Evolutionary conservation across 75 land plant genomes (phyloP).

Genomic region (Sequoia sempervirens): DNA sequence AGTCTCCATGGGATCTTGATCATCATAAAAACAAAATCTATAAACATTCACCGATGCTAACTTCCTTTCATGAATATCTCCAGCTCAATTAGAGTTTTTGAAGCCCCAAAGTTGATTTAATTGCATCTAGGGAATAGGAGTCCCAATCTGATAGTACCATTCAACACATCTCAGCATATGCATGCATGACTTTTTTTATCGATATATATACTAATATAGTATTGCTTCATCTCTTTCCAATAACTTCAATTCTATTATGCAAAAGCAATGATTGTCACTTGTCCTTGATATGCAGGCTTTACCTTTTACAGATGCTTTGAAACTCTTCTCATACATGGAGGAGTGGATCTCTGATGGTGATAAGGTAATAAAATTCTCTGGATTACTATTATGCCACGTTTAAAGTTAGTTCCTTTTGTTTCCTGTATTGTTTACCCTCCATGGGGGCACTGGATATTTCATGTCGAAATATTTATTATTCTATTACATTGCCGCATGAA

Average conservation of each 20-base stretch:
- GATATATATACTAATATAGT: not conserved
- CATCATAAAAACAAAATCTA: too few relatives aligned
- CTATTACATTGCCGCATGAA: not conserved
- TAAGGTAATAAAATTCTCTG: constrained; percentile 47
- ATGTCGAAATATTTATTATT: not conserved
- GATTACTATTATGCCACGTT: not conserved
- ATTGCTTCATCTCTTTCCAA: not conserved
- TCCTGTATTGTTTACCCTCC: not conserved
- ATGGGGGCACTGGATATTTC: not conserved
- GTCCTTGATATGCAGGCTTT: constrained; percentile 48
- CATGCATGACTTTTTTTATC: not conserved
- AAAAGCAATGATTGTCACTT: not conserved
- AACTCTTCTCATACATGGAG: constrained; percentile 68
- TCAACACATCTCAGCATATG: not conserved
- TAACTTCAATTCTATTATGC: not conserved
- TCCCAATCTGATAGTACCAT: not conserved
- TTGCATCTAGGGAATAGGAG: not conserved
- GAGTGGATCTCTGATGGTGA: constrained; percentile 66
- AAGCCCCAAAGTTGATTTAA: not conserved
- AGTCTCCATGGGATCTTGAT: too few relatives aligned
- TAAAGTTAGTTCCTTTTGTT: not conserved
- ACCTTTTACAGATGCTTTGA: constrained; percentile 95
- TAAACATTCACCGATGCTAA: too few relatives aligned
- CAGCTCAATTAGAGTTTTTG: constrained; percentile 11
- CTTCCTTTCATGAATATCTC: not conserved